Evolutionary conservation across 768 basidiomycete species (phyloP).

Genomic region (Epithele typhae): DNA sequence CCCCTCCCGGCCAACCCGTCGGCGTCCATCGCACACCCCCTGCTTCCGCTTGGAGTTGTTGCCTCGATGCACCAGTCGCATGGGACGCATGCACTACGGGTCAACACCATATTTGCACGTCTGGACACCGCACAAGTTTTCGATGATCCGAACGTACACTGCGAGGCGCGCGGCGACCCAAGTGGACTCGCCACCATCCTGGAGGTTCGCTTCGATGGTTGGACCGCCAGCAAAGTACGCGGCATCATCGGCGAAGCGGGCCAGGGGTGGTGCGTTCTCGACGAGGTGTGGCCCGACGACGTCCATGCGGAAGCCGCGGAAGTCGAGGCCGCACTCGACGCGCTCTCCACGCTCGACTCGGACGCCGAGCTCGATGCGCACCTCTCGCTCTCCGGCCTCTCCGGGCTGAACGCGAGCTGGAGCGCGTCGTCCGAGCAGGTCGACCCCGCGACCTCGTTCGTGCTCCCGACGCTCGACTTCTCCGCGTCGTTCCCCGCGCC

Average conservation of each 20-base stretch:
- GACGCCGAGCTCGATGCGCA: conserved; percentile 2
- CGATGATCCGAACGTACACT: conserved; percentile 50
- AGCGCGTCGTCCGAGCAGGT: conserved; percentile 19
- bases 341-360: conserved; percentile 19
- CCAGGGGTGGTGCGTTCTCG: conserved; percentile 70
- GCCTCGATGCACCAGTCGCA: conserved; percentile 49
- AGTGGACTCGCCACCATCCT: conserved; percentile 63
- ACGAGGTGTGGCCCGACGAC: conserved; percentile 41
- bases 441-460: conserved; percentile 63
- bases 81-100: conserved; percentile 54
- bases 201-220: conserved; percentile 69
- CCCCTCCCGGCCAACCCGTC: conserved; percentile 42
- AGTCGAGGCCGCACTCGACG: conserved; percentile 26
- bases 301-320: conserved; percentile 17
- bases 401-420: conserved; percentile 8
- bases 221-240: conserved; percentile 62
- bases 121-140: conserved; percentile 70
- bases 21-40: conserved; percentile 24
- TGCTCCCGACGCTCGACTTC: conserved; percentile 76
- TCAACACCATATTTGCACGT: conserved; percentile 63
- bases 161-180: conserved; percentile 54
- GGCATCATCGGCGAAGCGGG: conserved; percentile 67
- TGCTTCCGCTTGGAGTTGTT: conserved; percentile 54
- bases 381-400: not conserved
- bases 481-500: conserved; percentile 43